Evolutionary conservation across 139 green algal genomes (phyloP), one percentile per base, ranked within the genome.

Genomic region (Closterium sp.): DNA sequence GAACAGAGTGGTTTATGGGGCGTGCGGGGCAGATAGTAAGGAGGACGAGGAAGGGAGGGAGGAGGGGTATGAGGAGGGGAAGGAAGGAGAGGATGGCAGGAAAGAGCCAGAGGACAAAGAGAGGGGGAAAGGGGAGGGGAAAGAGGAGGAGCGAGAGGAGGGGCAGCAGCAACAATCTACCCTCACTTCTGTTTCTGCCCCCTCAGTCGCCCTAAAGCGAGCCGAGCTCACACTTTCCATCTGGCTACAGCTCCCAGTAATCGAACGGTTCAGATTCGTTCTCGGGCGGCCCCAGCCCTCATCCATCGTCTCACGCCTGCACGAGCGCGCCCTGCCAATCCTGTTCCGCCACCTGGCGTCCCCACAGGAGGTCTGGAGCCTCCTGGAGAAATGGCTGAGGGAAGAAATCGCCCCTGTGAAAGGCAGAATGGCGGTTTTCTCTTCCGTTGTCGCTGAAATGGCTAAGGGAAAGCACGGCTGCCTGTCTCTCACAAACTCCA

Each of bases 251-350:
- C 69, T 93, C 12, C 87, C 87, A n/a, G 32, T 88, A 23, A 86
- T 93, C 19, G 12, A 90, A 32, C 86, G 87, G 23, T 93, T 93
- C 64, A 34, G 32, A 30, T 31, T 93, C 10, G n/a, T 93, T 34
- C 25, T 93, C 35, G 36, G 32, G 35, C 31, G 32, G 23, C 33
- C n/a, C 21, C 33, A 8, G 30, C 28, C 87, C 30, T 23, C 88
- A 32, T 84, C 69, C 19, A 33, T 91, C 86, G 86, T 90, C 28
- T 33, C 43, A 32, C 35, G 90, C 12, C 87, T 93, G 32, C 86
- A n/a, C 33, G 90, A 93, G 66, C 36, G 86, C 19, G 90, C 87
- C 23, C 38, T 93, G 33, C 87, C 90, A 93, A 93, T 93, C 32
- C 90, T 93, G 28, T 32, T 38, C 84, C 89, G 89, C n/a, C 66